These are phyloP conservation scores for Mucor saturninus DNA, from an alignment of 371 early-diverging fungal species.

Conservation along the genomic window DNA sequence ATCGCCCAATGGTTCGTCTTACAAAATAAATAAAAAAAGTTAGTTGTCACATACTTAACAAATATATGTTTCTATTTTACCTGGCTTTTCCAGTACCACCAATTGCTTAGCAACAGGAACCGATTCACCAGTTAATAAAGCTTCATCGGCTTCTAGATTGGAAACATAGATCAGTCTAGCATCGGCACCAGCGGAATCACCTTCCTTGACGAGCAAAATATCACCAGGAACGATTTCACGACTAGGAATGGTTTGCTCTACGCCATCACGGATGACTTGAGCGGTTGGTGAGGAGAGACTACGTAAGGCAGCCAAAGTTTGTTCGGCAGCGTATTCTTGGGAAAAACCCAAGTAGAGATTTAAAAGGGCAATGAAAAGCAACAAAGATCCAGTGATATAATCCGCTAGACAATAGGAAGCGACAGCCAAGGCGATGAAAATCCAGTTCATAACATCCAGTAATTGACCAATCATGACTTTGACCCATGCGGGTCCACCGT, in stretches of 20 bases:
- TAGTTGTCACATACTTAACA: background rate
- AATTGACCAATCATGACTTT: constrained; percentile 81
- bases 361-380: constrained; percentile 73
- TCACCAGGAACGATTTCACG: constrained; percentile 87
- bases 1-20: constrained; percentile 72
- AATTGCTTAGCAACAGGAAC: constrained; percentile 71
- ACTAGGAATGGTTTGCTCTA: constrained; percentile 66
- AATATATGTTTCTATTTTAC: constrained; percentile 19
- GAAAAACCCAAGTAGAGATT: constrained; percentile 86
- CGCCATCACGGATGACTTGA: constrained; percentile 81
- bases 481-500: constrained; percentile 67
- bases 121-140: constrained; percentile 88
- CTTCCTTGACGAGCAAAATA: constrained; percentile 81
- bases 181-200: constrained; percentile 90
- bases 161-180: constrained; percentile 80
- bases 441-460: constrained; percentile 83
- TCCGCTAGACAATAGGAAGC: constrained; percentile 62
- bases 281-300: constrained; percentile 80
- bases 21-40: background rate
- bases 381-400: constrained; percentile 69
- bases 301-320: constrained; percentile 86
- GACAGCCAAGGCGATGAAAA: constrained; percentile 74
- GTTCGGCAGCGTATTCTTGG: constrained; percentile 90
- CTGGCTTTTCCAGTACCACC: constrained; percentile 28
- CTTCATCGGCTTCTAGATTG: constrained; percentile 85